Evolutionary conservation across 371 early-diverging fungal genomes (phyloP).

Genomic region (Batkoa obscura): DNA sequence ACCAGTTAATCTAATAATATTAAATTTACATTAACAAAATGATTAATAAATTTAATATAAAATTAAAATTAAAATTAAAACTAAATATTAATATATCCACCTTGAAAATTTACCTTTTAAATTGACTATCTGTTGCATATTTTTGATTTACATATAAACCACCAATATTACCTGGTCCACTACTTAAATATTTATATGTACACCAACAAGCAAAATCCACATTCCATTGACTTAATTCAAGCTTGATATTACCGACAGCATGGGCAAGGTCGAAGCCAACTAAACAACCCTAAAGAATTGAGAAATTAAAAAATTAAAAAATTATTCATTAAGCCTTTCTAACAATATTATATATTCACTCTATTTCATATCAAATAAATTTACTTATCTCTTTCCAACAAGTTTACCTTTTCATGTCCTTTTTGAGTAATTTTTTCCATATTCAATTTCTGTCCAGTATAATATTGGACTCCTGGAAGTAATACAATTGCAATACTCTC

Average conservation of each 20-base stretch:
- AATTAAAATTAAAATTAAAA: too few relatives aligned
- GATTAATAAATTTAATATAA: neutral
- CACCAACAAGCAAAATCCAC: slow-evolving; percentile 98
- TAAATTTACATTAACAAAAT: too few relatives aligned
- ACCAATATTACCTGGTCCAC: slow-evolving; percentile 87
- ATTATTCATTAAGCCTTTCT: too few relatives aligned
- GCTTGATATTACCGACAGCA: slow-evolving; percentile 82
- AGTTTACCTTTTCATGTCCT: slow-evolving; percentile 48
- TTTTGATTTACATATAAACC: slow-evolving; percentile 72
- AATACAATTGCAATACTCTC: slow-evolving; percentile 66
- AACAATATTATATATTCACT: too few relatives aligned
- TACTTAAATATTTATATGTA: slow-evolving; percentile 91
- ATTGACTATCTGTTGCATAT: slow-evolving; percentile 27
- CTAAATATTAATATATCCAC: too few relatives aligned
- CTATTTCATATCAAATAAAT: too few relatives aligned
- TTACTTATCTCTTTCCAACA: neutral
- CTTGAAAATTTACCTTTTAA: slow-evolving; percentile 29
- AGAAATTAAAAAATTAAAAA: neutral
- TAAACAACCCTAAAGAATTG: slow-evolving; percentile 41
- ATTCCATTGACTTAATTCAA: slow-evolving; percentile 82
- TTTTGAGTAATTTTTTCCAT: slow-evolving; percentile 66
- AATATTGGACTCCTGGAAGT: slow-evolving; percentile 87
- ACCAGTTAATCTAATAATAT: slow-evolving; percentile 44
- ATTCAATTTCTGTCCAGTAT: slow-evolving; percentile 88
- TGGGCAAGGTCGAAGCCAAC: slow-evolving; percentile 95